Evolutionary conservation across 805 yeast species (phyloP), one percentile per base, ranked within the genome.

Genomic region (Lipomyces sp.): DNA sequence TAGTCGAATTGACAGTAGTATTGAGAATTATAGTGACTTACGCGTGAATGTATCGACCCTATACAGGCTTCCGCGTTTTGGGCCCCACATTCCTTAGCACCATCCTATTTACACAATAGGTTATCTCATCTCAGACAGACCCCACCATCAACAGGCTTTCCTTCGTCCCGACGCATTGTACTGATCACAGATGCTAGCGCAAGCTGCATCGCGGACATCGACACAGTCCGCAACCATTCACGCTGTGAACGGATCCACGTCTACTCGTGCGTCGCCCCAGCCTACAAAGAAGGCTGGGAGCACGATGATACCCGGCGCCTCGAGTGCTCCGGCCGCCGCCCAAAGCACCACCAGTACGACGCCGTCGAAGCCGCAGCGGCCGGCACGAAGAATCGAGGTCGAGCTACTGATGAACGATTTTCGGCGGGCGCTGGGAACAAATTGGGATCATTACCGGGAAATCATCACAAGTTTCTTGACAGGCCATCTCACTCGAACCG

Each of bases 391-490:
- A 69, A 78, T 88, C 29, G 90, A 88, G 59, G 81, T 89, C n/a
- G 89, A 87, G 63, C 73, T 77, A 0, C 80, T 92, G 65, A 90
- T 93, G 74, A 82, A 84, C 48, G 91, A 89, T 63, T 86, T 95
- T 69, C 93, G 90, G 70, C 83, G 83, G 62, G 82, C 84, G 66
- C 77, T 94, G 65, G 98, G 97, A 1, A 80, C 83, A 56, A 85
- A 86, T 58, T 94, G 99, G 99, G 94, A 89, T 69, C 84, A 83
- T 65, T 94, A 94, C 77, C 93, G 96, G 69, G 89, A 87, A 64
- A 83, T 90, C 4, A 83, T 95, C 32, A 87, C 94, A 60, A 80
- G 85, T 61, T 94, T 92, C 73, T 80, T 94, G 50, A 77, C 70
- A 34, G 74, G 73, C 1, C 89, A 87, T 75, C 80, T 92, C 24